A percentile compares a stretch with the other conserved stretches of the same genome.
phyloP scores from a whole-genome alignment of 768 basidiomycete species.

The Hemileccinum rubropunctum region DNA sequence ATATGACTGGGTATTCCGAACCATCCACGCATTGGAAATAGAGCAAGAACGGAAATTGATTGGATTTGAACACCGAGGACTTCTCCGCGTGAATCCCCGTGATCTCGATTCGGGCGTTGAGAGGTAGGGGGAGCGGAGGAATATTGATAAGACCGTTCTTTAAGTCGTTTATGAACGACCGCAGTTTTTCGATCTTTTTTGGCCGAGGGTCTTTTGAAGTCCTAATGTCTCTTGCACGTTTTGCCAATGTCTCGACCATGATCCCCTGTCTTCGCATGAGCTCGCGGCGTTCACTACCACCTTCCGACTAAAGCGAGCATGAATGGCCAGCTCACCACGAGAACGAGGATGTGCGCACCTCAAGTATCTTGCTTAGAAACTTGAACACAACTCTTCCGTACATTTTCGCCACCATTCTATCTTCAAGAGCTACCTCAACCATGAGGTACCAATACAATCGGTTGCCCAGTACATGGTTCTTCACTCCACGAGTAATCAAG shows the following conservation, averaged over 20 bases:
- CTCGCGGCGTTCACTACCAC: slow-evolving; percentile 80
- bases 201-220: slow-evolving; percentile 90
- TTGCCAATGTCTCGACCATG: slow-evolving; percentile 81
- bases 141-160: slow-evolving; percentile 84
- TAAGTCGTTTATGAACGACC: slow-evolving; percentile 77
- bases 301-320: slow-evolving; percentile 49
- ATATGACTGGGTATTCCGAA: slow-evolving; percentile 89
- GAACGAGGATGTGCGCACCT: slow-evolving; percentile 47
- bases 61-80: slow-evolving; percentile 96
- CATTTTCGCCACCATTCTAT: slow-evolving; percentile 86
- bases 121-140: slow-evolving; percentile 79
- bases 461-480: slow-evolving; percentile 84
- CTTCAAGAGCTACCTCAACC: slow-evolving; percentile 90
- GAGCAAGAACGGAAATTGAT: slow-evolving; percentile 86
- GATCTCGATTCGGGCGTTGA: slow-evolving; percentile 83
- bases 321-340: neutral
- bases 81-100: slow-evolving; percentile 89
- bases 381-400: slow-evolving; percentile 88
- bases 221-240: slow-evolving; percentile 83
- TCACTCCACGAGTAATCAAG: slow-evolving; percentile 79
- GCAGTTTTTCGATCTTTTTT: slow-evolving; percentile 96
- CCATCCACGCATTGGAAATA: slow-evolving; percentile 87
- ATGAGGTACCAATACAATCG: slow-evolving; percentile 96
- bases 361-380: slow-evolving; percentile 84
- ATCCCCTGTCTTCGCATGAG: slow-evolving; percentile 90